Base-by-base conservation (phyloP, 2,329 filamentous ascomycete genomes). In the Cordyceps javanica region DNA sequence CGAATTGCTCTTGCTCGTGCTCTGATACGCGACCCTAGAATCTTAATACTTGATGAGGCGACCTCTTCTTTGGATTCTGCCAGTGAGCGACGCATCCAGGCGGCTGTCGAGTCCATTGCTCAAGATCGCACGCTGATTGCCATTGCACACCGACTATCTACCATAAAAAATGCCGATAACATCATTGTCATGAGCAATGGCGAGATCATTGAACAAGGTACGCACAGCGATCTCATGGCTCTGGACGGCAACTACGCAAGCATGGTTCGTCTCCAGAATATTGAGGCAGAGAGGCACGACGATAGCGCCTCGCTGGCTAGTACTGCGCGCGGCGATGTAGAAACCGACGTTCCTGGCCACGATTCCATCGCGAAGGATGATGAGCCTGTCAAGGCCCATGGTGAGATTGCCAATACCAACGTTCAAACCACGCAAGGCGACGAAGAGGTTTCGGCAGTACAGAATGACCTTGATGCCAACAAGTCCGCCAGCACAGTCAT, bases 121-220 rank as follows among this genome's bases (percentile, higher is more conserved):
- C 73, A 76, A 55, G 77, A 79, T 54, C 76, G 86, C 25, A 89
- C 86, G 0, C 84, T 86, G 0, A 82, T 89, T 56, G 77, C 84
- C 16, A 86, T 89, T 61, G 85, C 86, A 0, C 83, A 86, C 67
- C 74, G 83, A 2, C 70, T 86, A 2, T 82, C 80, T 0, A 86
- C 83, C 0, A 82, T 86, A 60, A 80, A 78, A 64, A 78, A 83
- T 55, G 86, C 86, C 0, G 83, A 89, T 63, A 81, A 83, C 60
- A 89, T 90, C 58, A 74, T 89, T 21, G 86, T 89, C 19, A 76
- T 89, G 66, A 76, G 81, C 14, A 73, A 79, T 55, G 86, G 87
- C 0, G 69, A 76, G 49, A 77, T 86, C 3, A 73, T 86, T 11
- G 86, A 89, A 67, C 76, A 85, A 64, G 87, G 87, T 0, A 83